These are phyloP conservation scores for Colletotrichum camelliae DNA, from an alignment of 2,329 filamentous ascomycete genomes.

Conservation along the genomic window DNA sequence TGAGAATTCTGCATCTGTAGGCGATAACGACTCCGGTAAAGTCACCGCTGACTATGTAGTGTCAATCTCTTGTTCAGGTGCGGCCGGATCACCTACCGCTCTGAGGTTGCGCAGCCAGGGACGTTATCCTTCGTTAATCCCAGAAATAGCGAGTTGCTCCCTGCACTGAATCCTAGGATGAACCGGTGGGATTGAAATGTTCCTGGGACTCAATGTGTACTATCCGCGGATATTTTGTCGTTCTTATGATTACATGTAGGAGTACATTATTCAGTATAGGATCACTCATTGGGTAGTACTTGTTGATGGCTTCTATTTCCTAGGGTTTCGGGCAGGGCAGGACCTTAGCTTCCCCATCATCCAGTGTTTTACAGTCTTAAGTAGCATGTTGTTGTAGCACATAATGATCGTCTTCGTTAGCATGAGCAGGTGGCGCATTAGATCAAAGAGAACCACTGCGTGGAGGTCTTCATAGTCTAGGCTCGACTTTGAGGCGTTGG, in stretches of 20 bases:
- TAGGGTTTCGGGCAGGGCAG: neutral
- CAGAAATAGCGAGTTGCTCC: neutral
- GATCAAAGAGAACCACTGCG: neutral
- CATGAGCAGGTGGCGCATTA: neutral
- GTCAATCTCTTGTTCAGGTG: neutral
- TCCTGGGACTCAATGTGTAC: neutral
- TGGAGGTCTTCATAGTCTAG: neutral
- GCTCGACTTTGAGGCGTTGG: neutral
- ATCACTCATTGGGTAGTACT: neutral
- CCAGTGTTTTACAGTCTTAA: neutral
- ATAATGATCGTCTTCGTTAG: neutral
- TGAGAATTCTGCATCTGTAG: neutral
- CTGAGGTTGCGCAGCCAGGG: neutral
- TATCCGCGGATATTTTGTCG: accelerated
- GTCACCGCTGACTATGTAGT: neutral
- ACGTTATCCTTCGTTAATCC: neutral
- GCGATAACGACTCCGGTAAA: neutral
- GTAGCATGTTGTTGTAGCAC: neutral
- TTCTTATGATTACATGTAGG: neutral
- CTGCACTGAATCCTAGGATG: neutral
- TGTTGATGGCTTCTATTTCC: neutral
- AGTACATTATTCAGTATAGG: no score
- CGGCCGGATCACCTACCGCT: neutral
- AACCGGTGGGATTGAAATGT: neutral
- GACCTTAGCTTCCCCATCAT: neutral